Evolutionary conservation across 1,284 basidiomycete genomes (phyloP).

Genomic region (Inonotus obliquus): DNA sequence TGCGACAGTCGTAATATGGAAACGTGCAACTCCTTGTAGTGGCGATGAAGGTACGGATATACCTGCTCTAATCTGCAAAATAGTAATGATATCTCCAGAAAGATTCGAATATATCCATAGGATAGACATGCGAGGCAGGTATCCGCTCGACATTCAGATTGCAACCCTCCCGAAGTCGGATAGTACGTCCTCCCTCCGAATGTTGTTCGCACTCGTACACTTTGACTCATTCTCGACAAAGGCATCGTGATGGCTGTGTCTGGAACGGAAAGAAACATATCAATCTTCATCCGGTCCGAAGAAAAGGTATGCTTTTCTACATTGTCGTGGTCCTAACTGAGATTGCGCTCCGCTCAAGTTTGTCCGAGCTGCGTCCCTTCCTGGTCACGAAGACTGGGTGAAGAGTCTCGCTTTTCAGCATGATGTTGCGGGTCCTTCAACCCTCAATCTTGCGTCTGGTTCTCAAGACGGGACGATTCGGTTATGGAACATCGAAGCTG

Average conservation of each 20-base stretch:
- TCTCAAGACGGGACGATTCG: slow-evolving; percentile 91
- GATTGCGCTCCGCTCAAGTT: slow-evolving; percentile 38
- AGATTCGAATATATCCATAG: slow-evolving; percentile 49
- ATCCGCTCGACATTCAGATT: slow-evolving; percentile 69
- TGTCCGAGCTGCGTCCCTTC: slow-evolving; percentile 54
- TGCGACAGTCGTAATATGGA: slow-evolving; percentile 71
- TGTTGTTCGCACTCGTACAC: not conserved
- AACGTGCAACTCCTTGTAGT: slow-evolving; percentile 25
- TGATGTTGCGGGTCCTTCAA: slow-evolving; percentile 29
- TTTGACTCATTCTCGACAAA: slow-evolving; percentile 27
- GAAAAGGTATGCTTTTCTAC: slow-evolving; percentile 35
- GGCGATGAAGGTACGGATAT: slow-evolving; percentile 31
- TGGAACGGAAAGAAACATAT: slow-evolving; percentile 71
- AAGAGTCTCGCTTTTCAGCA: slow-evolving; percentile 68
- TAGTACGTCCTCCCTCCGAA: slow-evolving; percentile 38
- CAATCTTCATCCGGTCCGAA: slow-evolving; percentile 71
- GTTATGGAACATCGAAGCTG: slow-evolving; percentile 73
- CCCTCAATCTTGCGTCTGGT: slow-evolving; percentile 75
- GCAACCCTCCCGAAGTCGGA: slow-evolving; percentile 59
- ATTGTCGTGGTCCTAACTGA: not conserved
- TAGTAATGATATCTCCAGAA: slow-evolving; percentile 28
- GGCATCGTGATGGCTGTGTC: slow-evolving; percentile 73
- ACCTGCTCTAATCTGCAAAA: not conserved
- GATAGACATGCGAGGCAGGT: slow-evolving; percentile 63
- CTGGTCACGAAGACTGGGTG: slow-evolving; percentile 95